Evolutionary conservation across 495 filamentous ascomycete genomes (phyloP).

Genomic region (Xylaria nigripes): DNA sequence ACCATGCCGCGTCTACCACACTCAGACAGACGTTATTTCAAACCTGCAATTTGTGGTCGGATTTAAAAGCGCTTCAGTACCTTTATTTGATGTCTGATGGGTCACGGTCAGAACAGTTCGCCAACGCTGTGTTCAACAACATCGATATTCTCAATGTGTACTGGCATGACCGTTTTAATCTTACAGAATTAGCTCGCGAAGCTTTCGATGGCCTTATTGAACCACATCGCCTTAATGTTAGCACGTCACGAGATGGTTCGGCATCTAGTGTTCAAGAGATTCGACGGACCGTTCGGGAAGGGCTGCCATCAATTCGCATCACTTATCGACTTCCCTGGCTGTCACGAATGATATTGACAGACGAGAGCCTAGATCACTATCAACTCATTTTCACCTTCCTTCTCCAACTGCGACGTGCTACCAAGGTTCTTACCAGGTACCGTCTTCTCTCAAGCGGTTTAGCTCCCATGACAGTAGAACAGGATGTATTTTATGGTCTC

Average conservation of each 20-base stretch:
- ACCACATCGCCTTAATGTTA: slow-evolving; percentile 47
- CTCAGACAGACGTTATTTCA: slow-evolving; percentile 59
- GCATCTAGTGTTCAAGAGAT: slow-evolving; percentile 25
- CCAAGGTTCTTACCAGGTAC: slow-evolving; percentile 55
- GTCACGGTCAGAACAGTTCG: slow-evolving; percentile 51
- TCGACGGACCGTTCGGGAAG: slow-evolving; percentile 37
- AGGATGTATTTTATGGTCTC: slow-evolving; percentile 50
- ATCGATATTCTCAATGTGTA: slow-evolving; percentile 56
- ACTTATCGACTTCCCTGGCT: slow-evolving; percentile 70
- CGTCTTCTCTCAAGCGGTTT: slow-evolving; percentile 31
- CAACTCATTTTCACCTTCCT: slow-evolving; percentile 65
- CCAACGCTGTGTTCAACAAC: slow-evolving; percentile 64
- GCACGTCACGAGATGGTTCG: slow-evolving; percentile 38
- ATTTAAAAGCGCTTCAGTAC: slow-evolving; percentile 58
- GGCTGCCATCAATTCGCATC: slow-evolving; percentile 50
- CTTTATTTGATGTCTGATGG: slow-evolving; percentile 72
- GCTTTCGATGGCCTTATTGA: slow-evolving; percentile 55
- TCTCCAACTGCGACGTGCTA: slow-evolving; percentile 68
- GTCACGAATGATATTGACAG: slow-evolving; percentile 70
- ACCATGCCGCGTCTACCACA: slow-evolving; percentile 56
- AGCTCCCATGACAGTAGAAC: slow-evolving; percentile 23
- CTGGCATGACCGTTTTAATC: slow-evolving; percentile 76
- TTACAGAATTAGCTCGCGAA: slow-evolving; percentile 70
- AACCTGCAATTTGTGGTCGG: slow-evolving; percentile 56
- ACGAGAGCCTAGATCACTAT: slow-evolving; percentile 53